Base-by-base conservation (phyloP, 768 basidiomycete species). In the Leccinum imitatum region DNA sequence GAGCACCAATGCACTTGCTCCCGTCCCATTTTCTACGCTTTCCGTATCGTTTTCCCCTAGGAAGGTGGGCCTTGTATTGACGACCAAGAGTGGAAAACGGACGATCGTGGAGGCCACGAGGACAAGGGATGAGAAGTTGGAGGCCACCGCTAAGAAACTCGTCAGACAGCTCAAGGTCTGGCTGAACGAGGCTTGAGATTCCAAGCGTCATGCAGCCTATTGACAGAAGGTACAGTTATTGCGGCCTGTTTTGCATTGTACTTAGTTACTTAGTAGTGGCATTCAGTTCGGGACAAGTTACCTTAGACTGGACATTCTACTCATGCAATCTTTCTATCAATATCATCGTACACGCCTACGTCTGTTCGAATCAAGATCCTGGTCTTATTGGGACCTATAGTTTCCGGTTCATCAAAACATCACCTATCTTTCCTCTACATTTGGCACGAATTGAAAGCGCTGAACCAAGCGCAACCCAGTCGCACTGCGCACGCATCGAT, bases 61-160 rank as follows among this genome's bases (percentile, higher is more conserved):
- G 21, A 23, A 23, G 21, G 21, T 23, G 21, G 21, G 21, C 21
- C 21, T 23, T 23, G 21, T 23, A 23, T 23, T 23, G 27, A 66
- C 67, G 35, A 63, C 71, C 25, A 58, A 68, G 1, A 70, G 73
- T 39, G 70, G 77, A 50, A 84, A 79, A 65, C 74, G 81, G 53
- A 87, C 85, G 5, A 80, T 89, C 50, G 78, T 84, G 6, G 83
- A 87, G 60, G 80, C 83, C 4, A 66, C 75, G 9, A 65, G 86
- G 54, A 72, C 73, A 11, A 77, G 31, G 59, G 80, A 84, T 39
- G 87, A 89, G 69, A 76, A 73, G 62, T 69, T 90, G 41, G 87
- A 90, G 71, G 66, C 72, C 4, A 71, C 81, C 1, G 87, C 87
- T 31, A 80, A 77, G 67, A 76, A 73, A 64, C 71, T 90, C 31